Evolutionary conservation across 1,284 basidiomycete species (phyloP).

Genomic region (Ceratobasidium sp.): DNA sequence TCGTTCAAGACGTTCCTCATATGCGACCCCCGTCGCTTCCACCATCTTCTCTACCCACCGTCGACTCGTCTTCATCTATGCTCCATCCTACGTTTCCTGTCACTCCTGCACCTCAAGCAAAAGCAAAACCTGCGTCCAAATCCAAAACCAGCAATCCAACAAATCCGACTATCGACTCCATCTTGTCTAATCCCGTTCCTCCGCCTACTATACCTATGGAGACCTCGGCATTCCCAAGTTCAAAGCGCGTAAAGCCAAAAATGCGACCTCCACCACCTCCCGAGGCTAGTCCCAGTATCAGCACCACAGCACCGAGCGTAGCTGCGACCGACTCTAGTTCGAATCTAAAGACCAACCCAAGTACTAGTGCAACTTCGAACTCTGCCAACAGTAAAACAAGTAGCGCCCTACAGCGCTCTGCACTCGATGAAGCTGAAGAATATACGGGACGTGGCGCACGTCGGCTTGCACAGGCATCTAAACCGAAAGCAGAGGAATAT

Average conservation of each 20-base stretch:
- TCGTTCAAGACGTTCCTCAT: slow-evolving; percentile 32
- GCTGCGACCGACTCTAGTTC: slow-evolving; percentile 19
- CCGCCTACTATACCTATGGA: not conserved
- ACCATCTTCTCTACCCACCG: slow-evolving; percentile 32
- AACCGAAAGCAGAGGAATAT: slow-evolving; percentile 23
- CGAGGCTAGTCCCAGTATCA: slow-evolving; percentile 9
- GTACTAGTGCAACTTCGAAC: slow-evolving; percentile 33
- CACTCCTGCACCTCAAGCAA: not conserved
- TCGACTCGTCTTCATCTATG: slow-evolving; percentile 29
- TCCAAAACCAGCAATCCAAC: not conserved
- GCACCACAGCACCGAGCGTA: slow-evolving; percentile 24
- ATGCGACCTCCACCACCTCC: slow-evolving; percentile 44
- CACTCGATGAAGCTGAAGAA: slow-evolving; percentile 39
- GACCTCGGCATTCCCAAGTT: not conserved
- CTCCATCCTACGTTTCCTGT: slow-evolving; percentile 12
- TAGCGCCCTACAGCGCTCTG: slow-evolving; percentile 27
- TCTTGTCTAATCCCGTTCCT: not conserved
- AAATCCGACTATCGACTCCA: not conserved
- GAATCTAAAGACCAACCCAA: slow-evolving; percentile 22
- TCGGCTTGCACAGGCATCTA: slow-evolving; percentile 20
- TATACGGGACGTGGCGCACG: slow-evolving; percentile 42
- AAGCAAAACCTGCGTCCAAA: not conserved
- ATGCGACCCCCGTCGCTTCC: slow-evolving; percentile 38
- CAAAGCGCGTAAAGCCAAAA: slow-evolving; percentile 36
- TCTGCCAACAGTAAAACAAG: slow-evolving; percentile 13